Conservation (phyloP, 371 early-diverging fungal genomes). For the Racocetra persica region DNA sequence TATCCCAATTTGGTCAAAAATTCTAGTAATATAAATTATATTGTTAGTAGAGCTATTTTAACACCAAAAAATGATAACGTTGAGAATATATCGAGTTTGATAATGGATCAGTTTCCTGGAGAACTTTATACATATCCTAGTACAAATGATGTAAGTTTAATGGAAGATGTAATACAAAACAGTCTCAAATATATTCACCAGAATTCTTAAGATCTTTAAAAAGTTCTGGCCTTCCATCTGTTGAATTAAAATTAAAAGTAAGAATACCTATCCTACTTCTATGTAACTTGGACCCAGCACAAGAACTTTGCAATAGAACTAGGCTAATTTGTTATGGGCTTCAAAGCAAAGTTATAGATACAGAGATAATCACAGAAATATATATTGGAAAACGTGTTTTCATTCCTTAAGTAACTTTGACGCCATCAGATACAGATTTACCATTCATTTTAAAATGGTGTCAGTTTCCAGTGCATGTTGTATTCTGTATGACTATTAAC, state of each 20-base stretch:
- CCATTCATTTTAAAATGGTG: slow-evolving; percentile 17
- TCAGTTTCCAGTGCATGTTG: slow-evolving; percentile 42
- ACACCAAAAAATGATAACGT: slow-evolving; percentile 11
- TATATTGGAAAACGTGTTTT: slow-evolving; percentile 1
- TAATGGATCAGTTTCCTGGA: slow-evolving; percentile 14
- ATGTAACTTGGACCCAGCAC: slow-evolving; percentile 44
- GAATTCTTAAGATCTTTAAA: slow-evolving; percentile 43
- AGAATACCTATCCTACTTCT: slow-evolving; percentile 50
- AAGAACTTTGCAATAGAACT: slow-evolving; percentile 44
- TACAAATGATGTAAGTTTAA: not conserved
- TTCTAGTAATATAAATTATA: not conserved
- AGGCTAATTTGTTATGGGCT: slow-evolving; percentile 24
- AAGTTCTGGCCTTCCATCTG: slow-evolving; percentile 32
- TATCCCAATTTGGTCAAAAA: slow-evolving; percentile 2
- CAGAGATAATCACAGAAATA: slow-evolving; percentile 8
- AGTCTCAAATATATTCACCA: slow-evolving; percentile 32
- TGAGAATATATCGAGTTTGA: not conserved
- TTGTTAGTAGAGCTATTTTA: not conserved
- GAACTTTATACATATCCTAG: not conserved
- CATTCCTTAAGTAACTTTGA: not conserved
- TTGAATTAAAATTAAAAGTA: slow-evolving; percentile 42
- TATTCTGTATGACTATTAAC: not conserved
- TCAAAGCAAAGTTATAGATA: not conserved
- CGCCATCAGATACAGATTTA: not conserved
- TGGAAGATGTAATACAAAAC: not conserved